These are phyloP conservation scores for Kluyveromyces siamensis DNA, from an alignment of 805 yeast species.

Conservation along the genomic window DNA sequence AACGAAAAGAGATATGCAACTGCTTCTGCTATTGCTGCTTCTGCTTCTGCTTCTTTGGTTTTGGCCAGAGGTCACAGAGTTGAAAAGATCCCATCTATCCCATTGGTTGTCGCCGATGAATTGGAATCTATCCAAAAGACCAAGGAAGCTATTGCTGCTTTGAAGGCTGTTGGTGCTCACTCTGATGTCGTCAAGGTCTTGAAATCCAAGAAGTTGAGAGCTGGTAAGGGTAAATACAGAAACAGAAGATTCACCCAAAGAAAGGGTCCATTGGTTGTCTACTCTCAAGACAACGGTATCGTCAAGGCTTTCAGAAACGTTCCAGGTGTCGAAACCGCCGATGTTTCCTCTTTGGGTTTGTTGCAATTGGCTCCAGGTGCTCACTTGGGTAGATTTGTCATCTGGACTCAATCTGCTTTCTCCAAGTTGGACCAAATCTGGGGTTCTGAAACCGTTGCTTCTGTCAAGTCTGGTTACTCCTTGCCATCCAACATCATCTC, in stretches of 20 bases:
- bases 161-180: constrained; percentile 98
- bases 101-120: constrained; percentile 91
- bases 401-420: constrained; percentile 99
- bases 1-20: constrained; percentile 99
- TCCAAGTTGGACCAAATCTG: constrained; percentile 93
- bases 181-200: constrained; percentile 95
- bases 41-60: constrained; percentile 96
- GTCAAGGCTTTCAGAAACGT: constrained; percentile 99
- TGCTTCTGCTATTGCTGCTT: constrained; percentile 98
- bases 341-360: constrained; percentile 86
- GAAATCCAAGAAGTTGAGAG: constrained; percentile 97
- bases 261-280: constrained; percentile 98
- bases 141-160: constrained; percentile 96
- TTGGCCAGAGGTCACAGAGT: constrained; percentile 99
- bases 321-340: constrained; percentile 98
- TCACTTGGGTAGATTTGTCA: constrained; percentile 98
- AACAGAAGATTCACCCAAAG: constrained; percentile 99
- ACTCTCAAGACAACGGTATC: constrained; percentile 95
- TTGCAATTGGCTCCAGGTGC: constrained; percentile 99
- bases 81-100: constrained; percentile 96
- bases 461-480: constrained; percentile 74
- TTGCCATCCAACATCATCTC: constrained; percentile 92
- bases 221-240: constrained; percentile 99
- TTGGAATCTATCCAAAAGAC: constrained; percentile 91
- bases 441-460: constrained; percentile 82